Base-by-base conservation (phyloP, 805 yeast species). In the Candida methanosorbosa region DNA sequence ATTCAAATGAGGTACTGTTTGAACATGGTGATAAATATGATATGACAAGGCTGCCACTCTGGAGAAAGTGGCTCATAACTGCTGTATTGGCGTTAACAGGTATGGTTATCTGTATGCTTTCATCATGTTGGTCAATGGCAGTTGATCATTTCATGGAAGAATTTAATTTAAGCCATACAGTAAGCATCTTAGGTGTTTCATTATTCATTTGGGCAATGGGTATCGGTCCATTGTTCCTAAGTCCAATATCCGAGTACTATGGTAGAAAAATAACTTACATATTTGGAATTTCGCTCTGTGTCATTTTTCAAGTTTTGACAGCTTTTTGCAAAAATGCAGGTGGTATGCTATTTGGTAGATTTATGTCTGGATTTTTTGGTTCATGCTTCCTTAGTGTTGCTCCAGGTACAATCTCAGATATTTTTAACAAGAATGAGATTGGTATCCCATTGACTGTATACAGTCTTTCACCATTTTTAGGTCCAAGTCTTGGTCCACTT, bases 321-420 rank as follows among this genome's bases (percentile, higher is more conserved):
- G 77, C 76, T 8, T 71, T 73, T 49, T 67, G 71, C 40, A 48
- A 68, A 49, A 78, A 77, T 38, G 70, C 76, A 22, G 78, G 76
- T 8, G 83, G 80, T 23, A 59, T 83, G 38, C 54, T 80, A 38
- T 71, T 80, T 30, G 72, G 78, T 34, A 70, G 92, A 42, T 73
- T 80, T 43, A 56, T 79, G 40, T 74, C 78, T 11, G 92, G 92
- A 1, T 66, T 81, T 30, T 78, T 78, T 44, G 87, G 87, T 4
- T 77, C 85, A 33, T 79, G 83, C 3, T 81, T 86, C 27, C 61
- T 83, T 43, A 74, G 80, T 40, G 79, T 81, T 22, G 85, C 86
- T 9, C 87, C 88, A 24, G 94, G 92, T 16, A 68, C 82, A 1
- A 61, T 83, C 30, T 76, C 85, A 9, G 94, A 83, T 54, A 64